Percentiles rank a stretch among this genome's conserved stretches.
phyloP scores from a whole-genome alignment of 1,139 yeast genomes.

The Pichia sp. region DNA sequence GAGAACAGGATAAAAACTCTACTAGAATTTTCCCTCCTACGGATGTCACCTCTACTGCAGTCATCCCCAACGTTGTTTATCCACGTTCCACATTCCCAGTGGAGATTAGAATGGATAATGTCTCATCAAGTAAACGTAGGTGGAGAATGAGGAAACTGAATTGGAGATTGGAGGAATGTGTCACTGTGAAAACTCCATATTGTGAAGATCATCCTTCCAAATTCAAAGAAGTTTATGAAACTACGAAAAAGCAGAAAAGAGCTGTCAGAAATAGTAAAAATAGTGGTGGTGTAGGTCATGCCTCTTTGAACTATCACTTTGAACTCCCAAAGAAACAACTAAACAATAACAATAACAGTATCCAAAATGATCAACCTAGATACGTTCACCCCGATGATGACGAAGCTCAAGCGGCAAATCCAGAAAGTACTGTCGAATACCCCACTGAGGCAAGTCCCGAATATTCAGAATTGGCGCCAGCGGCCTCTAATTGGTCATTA shows the following conservation, averaged over 20 bases:
- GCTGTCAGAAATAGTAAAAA: constrained; percentile 21
- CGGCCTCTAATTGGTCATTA: constrained; percentile 24
- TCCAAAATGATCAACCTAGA: background rate
- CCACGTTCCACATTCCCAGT: constrained; percentile 83
- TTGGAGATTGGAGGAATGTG: constrained; percentile 87
- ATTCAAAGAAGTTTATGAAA: constrained; percentile 39
- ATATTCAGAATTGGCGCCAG: constrained; percentile 15
- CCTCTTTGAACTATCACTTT: constrained; percentile 22
- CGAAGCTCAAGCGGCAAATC: background rate
- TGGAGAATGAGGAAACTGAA: constrained; percentile 90
- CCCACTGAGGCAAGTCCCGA: background rate
- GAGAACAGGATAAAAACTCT: constrained; percentile 83
- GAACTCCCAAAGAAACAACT: constrained; percentile 20
- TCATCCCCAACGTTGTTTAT: constrained; percentile 79
- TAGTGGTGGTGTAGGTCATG: constrained; percentile 23
- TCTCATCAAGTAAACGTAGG: constrained; percentile 51
- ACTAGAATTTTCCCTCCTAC: constrained; percentile 94
- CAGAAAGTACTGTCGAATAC: background rate
- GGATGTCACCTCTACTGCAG: constrained; percentile 77
- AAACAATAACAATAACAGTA: constrained; percentile 9
- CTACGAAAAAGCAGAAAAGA: constrained; percentile 27
- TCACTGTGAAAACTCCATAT: constrained; percentile 50
- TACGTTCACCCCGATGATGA: constrained; percentile 7
- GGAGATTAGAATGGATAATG: constrained; percentile 76
- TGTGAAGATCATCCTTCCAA: constrained; percentile 51